A percentile compares a stretch with the other conserved stretches of the same genome.
Evolutionary conservation across 768 basidiomycete genomes (phyloP).

Genomic region (Hypsizygus marmoreus): DNA sequence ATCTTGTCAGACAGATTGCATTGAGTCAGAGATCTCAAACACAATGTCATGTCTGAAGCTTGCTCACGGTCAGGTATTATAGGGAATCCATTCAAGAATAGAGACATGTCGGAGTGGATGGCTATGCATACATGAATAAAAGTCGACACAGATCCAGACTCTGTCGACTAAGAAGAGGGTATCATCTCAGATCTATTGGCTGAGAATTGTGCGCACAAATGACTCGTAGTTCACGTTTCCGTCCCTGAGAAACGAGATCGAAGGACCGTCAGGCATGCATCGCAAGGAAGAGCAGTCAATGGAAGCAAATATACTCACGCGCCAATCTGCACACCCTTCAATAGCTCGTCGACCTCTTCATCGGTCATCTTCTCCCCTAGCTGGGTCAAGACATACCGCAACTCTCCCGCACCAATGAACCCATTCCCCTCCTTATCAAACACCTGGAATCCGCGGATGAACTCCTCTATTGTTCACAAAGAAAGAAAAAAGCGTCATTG

Average conservation of each 20-base stretch:
- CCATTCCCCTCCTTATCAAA: slow-evolving; percentile 97
- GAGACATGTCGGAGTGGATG: too few relatives aligned
- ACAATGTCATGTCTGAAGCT: too few relatives aligned
- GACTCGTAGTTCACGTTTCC: slow-evolving; percentile 98
- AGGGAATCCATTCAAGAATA: too few relatives aligned
- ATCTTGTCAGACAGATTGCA: too few relatives aligned
- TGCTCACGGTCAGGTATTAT: too few relatives aligned
- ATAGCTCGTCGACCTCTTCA: slow-evolving; percentile 95
- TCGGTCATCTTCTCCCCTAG: slow-evolving; percentile 98
- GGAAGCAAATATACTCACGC: slow-evolving; percentile 53
- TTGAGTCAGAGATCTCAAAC: too few relatives aligned
- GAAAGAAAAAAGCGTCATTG: slow-evolving; percentile 3
- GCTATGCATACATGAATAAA: too few relatives aligned
- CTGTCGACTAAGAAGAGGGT: too few relatives aligned
- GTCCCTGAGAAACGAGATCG: slow-evolving; percentile 53
- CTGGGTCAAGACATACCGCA: slow-evolving; percentile 92
- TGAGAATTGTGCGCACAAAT: slow-evolving; percentile 92
- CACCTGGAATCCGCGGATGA: slow-evolving; percentile 98
- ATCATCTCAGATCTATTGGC: too few relatives aligned
- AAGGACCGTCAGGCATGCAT: slow-evolving; percentile 8
- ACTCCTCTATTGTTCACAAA: slow-evolving; percentile 71
- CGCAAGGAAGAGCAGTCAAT: slow-evolving; percentile 11
- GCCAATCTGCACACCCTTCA: slow-evolving; percentile 94
- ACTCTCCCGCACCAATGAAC: slow-evolving; percentile 88
- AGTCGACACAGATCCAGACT: too few relatives aligned